Evolutionary conservation across 2,329 filamentous ascomycete genomes (phyloP).

Genomic region (Pestalotiopsis sp.): DNA sequence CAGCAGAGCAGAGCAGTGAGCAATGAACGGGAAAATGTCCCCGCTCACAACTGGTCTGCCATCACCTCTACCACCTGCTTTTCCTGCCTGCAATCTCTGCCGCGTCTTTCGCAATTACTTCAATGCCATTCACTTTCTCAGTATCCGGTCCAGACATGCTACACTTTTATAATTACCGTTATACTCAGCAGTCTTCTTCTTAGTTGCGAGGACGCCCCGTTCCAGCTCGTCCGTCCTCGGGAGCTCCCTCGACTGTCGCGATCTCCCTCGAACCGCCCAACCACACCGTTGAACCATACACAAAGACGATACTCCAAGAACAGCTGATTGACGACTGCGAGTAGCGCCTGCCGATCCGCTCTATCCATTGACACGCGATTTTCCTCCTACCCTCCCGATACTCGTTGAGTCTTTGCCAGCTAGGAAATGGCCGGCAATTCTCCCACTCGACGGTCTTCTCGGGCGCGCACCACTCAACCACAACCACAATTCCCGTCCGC

Average conservation of each 20-base stretch:
- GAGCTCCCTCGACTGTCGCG: conserved; percentile 1
- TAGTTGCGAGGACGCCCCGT: neutral
- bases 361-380: neutral
- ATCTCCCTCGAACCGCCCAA: conserved; percentile 7
- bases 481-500: conserved; percentile 78
- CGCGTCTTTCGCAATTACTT: neutral
- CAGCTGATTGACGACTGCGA: neutral
- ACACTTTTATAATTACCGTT: neutral
- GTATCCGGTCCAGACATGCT: conserved; percentile 3
- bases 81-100: conserved; percentile 1
- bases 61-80: conserved; percentile 8
- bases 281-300: neutral
- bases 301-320: conserved; percentile 5
- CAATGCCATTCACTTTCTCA: conserved; percentile 3
- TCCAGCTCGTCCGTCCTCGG: conserved; percentile 2
- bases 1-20: neutral
- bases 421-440: conserved; percentile 52
- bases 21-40: conserved; percentile 10
- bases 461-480: conserved; percentile 80
- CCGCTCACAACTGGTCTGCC: conserved; percentile 6
- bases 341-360: neutral
- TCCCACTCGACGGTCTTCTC: conserved; percentile 83
- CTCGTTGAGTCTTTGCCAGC: conserved; percentile 22
- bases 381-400: neutral
- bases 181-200: neutral